phyloP scores from a whole-genome alignment of 352 stramenopile genomes.

The Globisporangium ultimum region DNA sequence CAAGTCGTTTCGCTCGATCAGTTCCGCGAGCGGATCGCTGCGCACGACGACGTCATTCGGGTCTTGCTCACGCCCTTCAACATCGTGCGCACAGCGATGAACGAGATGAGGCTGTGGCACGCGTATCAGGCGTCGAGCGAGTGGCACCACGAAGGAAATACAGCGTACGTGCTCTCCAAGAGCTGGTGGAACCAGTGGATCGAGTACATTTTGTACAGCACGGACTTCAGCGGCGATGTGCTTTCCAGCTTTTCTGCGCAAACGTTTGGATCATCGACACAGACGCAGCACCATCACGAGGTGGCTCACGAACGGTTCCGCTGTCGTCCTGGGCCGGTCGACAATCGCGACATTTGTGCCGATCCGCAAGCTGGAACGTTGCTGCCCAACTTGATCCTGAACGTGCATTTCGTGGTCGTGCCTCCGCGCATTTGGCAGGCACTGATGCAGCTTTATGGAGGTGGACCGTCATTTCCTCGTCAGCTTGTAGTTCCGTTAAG shows the following conservation, averaged over 20 bases:
- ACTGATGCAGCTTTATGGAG: conserved; percentile 49
- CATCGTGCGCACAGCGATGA: conserved; percentile 38
- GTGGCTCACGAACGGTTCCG: conserved; percentile 12
- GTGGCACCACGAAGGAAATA: conserved; percentile 31
- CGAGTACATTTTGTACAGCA: conserved; percentile 23
- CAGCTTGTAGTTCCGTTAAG: conserved; percentile 23
- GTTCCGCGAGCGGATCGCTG: conserved; percentile 24
- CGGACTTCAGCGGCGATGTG: not conserved
- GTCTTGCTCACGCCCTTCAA: conserved; percentile 58
- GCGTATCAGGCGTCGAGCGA: conserved; percentile 32
- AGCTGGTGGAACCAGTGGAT: conserved; percentile 62
- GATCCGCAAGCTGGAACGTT: conserved; percentile 41
- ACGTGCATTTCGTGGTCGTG: conserved; percentile 49
- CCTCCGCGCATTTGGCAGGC: conserved; percentile 40
- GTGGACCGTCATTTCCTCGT: conserved; percentile 51
- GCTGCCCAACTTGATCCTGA: conserved; percentile 22
- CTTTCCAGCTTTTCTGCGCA: not conserved
- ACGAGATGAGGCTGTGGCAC: conserved; percentile 36
- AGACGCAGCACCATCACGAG: conserved; percentile 4
- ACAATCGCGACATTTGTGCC: conserved; percentile 36
- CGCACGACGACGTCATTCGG: conserved; percentile 32
- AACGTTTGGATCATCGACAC: not conserved
- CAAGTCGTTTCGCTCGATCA: conserved; percentile 15
- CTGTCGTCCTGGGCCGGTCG: conserved; percentile 40
- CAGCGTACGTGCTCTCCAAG: conserved; percentile 43